Percentiles rank a stretch among this genome's conserved stretches.
Conservation (phyloP, 768 basidiomycete genomes). For the Leucocoprinus birnbaumii region DNA sequence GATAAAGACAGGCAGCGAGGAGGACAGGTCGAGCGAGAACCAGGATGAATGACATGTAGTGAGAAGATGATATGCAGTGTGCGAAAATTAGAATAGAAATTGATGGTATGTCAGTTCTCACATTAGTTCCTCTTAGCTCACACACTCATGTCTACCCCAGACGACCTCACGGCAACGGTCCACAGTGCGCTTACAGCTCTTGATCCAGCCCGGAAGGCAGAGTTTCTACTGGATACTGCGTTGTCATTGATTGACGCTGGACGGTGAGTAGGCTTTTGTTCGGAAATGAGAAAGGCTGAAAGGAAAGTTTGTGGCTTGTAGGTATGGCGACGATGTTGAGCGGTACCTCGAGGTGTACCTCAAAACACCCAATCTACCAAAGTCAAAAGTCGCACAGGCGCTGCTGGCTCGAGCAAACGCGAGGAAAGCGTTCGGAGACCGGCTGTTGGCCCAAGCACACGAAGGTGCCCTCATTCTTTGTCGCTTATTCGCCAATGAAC, state of each 20-base stretch:
- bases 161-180: constrained; percentile 52
- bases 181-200: constrained; percentile 46
- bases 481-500: no score
- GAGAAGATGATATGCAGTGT: background rate
- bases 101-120: background rate
- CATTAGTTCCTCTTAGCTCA: constrained; percentile 15
- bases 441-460: constrained; percentile 53
- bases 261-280: constrained; percentile 33
- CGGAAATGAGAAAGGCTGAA: background rate
- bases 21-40: background rate
- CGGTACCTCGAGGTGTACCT: constrained; percentile 66
- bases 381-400: constrained; percentile 48
- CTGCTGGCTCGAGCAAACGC: constrained; percentile 59
- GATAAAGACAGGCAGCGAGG: background rate
- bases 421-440: constrained; percentile 51
- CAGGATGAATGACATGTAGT: background rate
- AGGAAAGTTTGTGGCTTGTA: constrained; percentile 19
- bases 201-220: constrained; percentile 41
- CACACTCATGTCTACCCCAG: constrained; percentile 23
- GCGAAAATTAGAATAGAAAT: background rate
- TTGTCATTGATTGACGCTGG: constrained; percentile 47
- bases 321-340: constrained; percentile 64
- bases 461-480: constrained; percentile 36
- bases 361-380: constrained; percentile 53
- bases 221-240: constrained; percentile 48